Base-by-base conservation (phyloP, 371 early-diverging fungal genomes). In the Mortierella sp. region DNA sequence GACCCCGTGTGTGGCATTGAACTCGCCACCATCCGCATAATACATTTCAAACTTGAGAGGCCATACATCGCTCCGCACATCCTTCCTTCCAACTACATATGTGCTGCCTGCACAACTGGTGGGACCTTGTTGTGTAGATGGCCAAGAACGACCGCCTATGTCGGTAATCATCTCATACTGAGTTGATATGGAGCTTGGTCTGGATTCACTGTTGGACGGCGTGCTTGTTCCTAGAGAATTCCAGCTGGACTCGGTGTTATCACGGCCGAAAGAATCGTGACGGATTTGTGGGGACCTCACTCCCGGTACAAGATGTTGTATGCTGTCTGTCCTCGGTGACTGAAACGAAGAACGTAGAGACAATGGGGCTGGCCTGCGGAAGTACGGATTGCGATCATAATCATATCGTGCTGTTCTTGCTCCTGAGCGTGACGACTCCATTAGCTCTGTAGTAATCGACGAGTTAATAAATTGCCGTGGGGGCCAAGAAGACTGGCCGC, bases 11-110 rank as follows among this genome's bases (percentile, higher is more conserved):
- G 76, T 34, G 2, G 69, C 69, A 27, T 76, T 76, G 56, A 76
- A 76, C 27, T 76, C 76, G 7, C 76, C 76, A 21, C 76, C 76
- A 42, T 76, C 76, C 4, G 76, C 64, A 34, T 64, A 68, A 47
- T 60, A 68, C 64, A 76, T 60, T 0, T 76, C 65, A 64, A 76
- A 76, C 19, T 53, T 69, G 12, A 76, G 30, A 9, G 76, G 76
- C 65, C 76, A 68, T 2, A 68, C 69, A 49, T 75, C 75, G n/a
- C 53, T 63, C 27, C 3, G 52, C 4, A 55, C 15, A 23, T 72
- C 67, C 4, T 21, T 39, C 27, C 39, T 46, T 2, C 37, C 37
- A 34, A 50, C 17, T 9, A 23, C 55, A 17, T 43, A 27, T 11
- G 30, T 24, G 12, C 19, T 19, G 17, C 58, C 72, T 12, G 61